Conservation (phyloP, 176 grass and related monocot species). For the Carex parvula region DNA sequence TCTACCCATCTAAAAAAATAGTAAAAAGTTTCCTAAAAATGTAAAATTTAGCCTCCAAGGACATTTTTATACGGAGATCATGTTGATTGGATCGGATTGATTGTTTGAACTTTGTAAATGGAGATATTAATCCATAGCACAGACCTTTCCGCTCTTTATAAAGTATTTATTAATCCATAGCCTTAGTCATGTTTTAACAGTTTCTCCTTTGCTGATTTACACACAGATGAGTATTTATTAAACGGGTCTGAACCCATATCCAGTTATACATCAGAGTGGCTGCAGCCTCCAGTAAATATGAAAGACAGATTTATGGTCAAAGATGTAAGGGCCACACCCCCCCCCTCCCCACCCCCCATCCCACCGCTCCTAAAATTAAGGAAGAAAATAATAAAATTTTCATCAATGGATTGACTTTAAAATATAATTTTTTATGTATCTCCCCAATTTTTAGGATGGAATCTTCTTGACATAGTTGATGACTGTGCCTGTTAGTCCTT, state of each 20-base stretch:
- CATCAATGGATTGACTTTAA: not conserved
- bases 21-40: no score
- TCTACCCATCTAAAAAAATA: no score
- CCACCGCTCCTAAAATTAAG: not conserved
- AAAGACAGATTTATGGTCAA: slow-evolving; percentile 67
- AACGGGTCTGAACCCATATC: slow-evolving; percentile 9
- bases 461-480: slow-evolving; percentile 39
- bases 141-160: no score
- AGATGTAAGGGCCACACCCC: slow-evolving; percentile 47
- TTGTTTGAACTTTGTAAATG: no score
- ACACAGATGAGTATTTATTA: slow-evolving; percentile 40
- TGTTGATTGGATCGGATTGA: no score
- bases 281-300: slow-evolving; percentile 56
- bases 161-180: no score
- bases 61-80: no score
- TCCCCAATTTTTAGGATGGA: slow-evolving; percentile 40
- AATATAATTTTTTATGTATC: slow-evolving; percentile 23
- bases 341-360: not conserved
- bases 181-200: not conserved
- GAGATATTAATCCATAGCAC: no score
- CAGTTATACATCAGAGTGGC: slow-evolving; percentile 56
- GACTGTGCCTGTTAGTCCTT: not conserved
- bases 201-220: slow-evolving; percentile 24
- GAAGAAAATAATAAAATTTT: slow-evolving; percentile 12
- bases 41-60: no score